Evolutionary conservation across 129 eudicot genomes (phyloP).

Genomic region (Helianthus annuus): HanXRQr2.0-SUNRISE NC_035436.2:207626175-207626674

Average conservation of each 20-base stretch:
- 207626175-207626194: conserved; percentile 37
- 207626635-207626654: conserved; percentile 67
- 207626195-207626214: conserved; percentile 37
- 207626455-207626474: conserved; percentile 27
- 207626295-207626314: background rate
- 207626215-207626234: conserved; percentile 54
- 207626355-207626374: conserved; percentile 8
- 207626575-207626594: conserved; percentile 67
- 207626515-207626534: conserved; percentile 7
- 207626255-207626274: conserved; percentile 12
- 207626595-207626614: conserved; percentile 85
- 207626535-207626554: conserved; percentile 49
- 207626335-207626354: conserved; percentile 20
- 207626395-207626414: conserved; percentile 6
- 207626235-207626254: conserved; percentile 34
- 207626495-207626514: conserved; percentile 63
- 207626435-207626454: conserved; percentile 25
- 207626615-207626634: conserved; percentile 90
- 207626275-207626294: too few species aligned
- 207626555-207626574: conserved; percentile 64
- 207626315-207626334: background rate
- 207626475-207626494: conserved; percentile 46
- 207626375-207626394: conserved; percentile 23
- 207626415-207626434: too few species aligned
- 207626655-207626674: conserved; percentile 43